Base-by-base conservation (phyloP, 371 early-diverging fungal genomes). In the Homolaphlyctis polyrhiza region DNA sequence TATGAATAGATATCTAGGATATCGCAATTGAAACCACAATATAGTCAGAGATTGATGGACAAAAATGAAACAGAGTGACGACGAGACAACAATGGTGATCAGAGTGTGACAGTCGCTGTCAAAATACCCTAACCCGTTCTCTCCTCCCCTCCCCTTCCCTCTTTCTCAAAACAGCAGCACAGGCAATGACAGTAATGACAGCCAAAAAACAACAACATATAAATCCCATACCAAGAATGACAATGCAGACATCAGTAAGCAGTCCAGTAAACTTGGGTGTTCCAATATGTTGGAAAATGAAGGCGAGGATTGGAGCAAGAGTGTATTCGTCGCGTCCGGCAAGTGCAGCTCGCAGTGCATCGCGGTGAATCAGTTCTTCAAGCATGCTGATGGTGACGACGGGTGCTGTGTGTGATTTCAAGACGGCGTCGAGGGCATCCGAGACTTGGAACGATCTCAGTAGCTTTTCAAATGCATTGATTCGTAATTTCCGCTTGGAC, bases 281-380 rank as follows among this genome's bases (percentile, higher is more conserved):
- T 61, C 82, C 80, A 63, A 97, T 83, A 68, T 92, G 72, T 72
- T 80, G 84, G 50, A 86, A 72, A 36, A 95, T 67, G 69, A 95
- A 96, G 47, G 83, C 82, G 36, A 92, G 76, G 48, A 95, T 66
- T 5, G 93, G 92, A 65, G 89, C 89, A 59, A 97, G 72, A 11
- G 89, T 79, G 35, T 85, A 81, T 65, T 95, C 96, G 72, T 94
- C 93, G 35, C 96, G 81, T 66, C 93, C 93, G 25, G 89, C 79
- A 60, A 97, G 79, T 1, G 97, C 94, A 13, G 73, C 67, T 50
- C 73, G 79, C 14, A 97, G 77, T 21, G 87, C 94, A 61, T 89
- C 91, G 61, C 95, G 87, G 62, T 90, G 90, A 35, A 92, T 80
- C 35, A 97, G 80, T 74, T 97, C 97, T 68, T 94, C 91, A 54